Percentiles rank a stretch among this genome's conserved stretches.
These are phyloP conservation scores for Hypericum androsaemum DNA, from an alignment of 345 rosid species.

Conservation along the genomic window DNA sequence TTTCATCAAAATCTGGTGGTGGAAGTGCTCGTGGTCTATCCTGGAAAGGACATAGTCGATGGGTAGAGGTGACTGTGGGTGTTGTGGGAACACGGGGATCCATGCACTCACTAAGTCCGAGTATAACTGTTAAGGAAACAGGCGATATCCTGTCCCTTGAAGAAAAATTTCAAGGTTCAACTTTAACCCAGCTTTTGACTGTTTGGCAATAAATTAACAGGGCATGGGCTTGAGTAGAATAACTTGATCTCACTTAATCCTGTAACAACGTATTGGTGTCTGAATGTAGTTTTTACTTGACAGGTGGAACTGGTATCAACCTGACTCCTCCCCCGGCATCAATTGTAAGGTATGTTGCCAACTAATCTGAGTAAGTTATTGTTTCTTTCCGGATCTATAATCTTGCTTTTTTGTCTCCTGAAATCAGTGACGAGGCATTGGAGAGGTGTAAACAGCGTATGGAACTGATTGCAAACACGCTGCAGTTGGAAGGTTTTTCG, in stretches of 20 bases:
- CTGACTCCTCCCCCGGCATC: conserved; percentile 88
- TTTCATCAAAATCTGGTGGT: conserved; percentile 43
- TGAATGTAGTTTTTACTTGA: conserved; percentile 13
- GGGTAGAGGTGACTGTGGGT: conserved; percentile 93
- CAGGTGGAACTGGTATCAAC: conserved; percentile 98
- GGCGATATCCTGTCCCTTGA: conserved; percentile 91
- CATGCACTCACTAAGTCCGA: conserved; percentile 78
- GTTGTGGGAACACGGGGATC: conserved; percentile 63
- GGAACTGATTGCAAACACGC: conserved; percentile 66
- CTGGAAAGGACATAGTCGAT: conserved; percentile 68
- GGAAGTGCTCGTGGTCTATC: conserved; percentile 29
- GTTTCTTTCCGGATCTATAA: too few species aligned
- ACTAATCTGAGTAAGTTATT: conserved; percentile 3
- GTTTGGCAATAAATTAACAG: too few species aligned
- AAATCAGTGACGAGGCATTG: conserved; percentile 51
- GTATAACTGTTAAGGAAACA: conserved; percentile 81
- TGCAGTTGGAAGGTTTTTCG: conserved; percentile 77
- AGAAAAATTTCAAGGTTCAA: conserved; percentile 88
- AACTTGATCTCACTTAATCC: too few species aligned
- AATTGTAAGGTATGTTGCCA: conserved; percentile 62
- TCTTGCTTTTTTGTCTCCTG: conserved; percentile 4
- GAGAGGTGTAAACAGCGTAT: conserved; percentile 59
- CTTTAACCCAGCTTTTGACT: not conserved
- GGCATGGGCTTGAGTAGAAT: too few species aligned
- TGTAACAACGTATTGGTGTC: not conserved